Base-by-base conservation (phyloP, 805 yeast species). In the Kazachstania viticola region DNA sequence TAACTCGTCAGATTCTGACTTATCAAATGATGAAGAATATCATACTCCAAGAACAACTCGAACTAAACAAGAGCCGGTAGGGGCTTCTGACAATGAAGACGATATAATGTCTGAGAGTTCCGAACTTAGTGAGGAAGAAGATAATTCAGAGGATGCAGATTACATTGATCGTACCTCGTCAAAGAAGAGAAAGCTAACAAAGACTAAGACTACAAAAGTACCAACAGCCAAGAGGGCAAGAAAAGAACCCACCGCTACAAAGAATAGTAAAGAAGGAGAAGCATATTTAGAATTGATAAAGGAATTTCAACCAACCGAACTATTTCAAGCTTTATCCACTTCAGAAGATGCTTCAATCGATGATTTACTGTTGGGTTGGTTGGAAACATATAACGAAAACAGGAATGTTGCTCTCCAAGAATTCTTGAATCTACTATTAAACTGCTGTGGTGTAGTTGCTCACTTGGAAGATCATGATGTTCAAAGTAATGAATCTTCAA, bases 391-490 rank as follows among this genome's bases (percentile, higher is more conserved):
- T 41, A 58, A 53, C 27, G 56, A 49, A 9, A 59, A 62, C 35
- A 54, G 62, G 29, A 60, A 62, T 34, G 49, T 49, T 11, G 75
- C 85, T 2, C 54, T 81, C 31, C 69, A 73, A 27, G 71, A 71
- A 23, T 55, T 85, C 31, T 57, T 85, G 27, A 85, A 87, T 51
- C 62, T 84, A 30, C 43, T 82, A 1, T 57, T 87, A 25, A 63
- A 85, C 36, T 62, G 75, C 30, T 73, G 82, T 49, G 95, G 95
- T 0, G 77, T 85, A 30, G 64, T 72, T 14, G 63, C 73, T 2
- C 70, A 69, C 17, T 69, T 82, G 8, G 76, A 75, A 37, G 71
- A 73, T 17, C 94, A 87, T 51, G 95, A 85, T 50, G 75, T 83
- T 30, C 63, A 61, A 16, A 76, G 75, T 45, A 61, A 69, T 32